phyloP scores from a whole-genome alignment of 2,329 filamentous ascomycete genomes.

The Sphaerulina populicola region DNA sequence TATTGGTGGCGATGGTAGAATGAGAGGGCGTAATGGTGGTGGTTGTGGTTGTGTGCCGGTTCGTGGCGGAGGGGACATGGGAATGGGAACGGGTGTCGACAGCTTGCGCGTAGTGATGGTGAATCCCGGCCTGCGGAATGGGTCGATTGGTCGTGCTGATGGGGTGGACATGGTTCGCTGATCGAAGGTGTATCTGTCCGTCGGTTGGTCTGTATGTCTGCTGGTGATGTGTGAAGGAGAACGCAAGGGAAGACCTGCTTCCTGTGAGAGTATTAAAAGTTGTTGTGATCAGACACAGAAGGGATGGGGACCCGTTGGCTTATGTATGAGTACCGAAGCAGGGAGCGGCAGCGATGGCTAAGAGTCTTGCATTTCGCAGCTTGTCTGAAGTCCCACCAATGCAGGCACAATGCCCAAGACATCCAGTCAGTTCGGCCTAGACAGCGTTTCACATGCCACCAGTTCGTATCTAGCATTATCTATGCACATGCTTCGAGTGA shows the following conservation, averaged over 20 bases:
- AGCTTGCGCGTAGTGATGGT: neutral
- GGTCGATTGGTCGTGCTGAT: neutral
- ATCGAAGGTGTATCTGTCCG: neutral
- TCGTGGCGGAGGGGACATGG: conserved; percentile 1
- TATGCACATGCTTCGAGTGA: neutral
- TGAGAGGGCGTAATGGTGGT: neutral
- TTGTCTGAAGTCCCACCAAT: neutral
- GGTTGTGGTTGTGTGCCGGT: neutral
- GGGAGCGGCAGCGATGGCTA: neutral
- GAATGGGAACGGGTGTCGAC: neutral
- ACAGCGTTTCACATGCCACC: neutral
- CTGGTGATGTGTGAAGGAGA: neutral
- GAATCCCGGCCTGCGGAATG: neutral
- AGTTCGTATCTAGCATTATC: neutral
- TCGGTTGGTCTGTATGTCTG: too few relatives aligned
- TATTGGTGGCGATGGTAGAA: neutral
- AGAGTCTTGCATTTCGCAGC: neutral
- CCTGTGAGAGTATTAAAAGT: neutral
- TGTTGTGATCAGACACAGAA: neutral
- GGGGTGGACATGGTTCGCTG: neutral
- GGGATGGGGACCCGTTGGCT: neutral
- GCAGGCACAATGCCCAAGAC: neutral
- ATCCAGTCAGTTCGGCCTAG: neutral
- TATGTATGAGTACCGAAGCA: neutral
- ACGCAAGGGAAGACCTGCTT: conserved; percentile 7